Base-by-base conservation (phyloP, 352 stramenopile genomes). In the Pythium chondricola region DNA sequence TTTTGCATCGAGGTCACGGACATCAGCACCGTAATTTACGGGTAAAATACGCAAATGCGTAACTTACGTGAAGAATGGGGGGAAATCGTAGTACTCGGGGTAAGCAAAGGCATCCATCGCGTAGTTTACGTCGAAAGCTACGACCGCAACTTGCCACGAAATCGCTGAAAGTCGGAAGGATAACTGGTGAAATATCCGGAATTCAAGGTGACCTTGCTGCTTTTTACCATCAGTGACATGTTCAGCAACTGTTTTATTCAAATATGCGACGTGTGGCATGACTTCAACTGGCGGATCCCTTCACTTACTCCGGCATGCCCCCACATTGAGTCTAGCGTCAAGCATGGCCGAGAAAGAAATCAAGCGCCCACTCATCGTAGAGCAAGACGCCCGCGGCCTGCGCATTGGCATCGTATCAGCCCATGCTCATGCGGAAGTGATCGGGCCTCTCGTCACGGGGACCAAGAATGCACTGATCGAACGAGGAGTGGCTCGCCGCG, bases 41-140 rank as follows among this genome's bases (percentile, higher is more conserved):
- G 24, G 42, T 52, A 53, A 37, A 24, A 41, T 63, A 63, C 54
- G 22, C 11, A 2, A 33, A 41, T 4, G 6, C 13, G 7, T 18
- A n/a, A 71, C 64, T 54, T 52, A 85, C 72, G 82, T 93, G 64
- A 91, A 93, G 56, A 93, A 93, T 16, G 82, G 82, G 24, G 82
- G 82, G 47, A 93, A 93, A 58, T 90, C 69, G 68, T 89, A 90
- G 61, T 89, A 89, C 56, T 93, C 82, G 4, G 82, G 82, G 61
- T 89, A 93, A 44, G 70, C 67, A 61, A 90, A 93, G 48, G 84
- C 82, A 58, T 90, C 74, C 43, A 77, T 67, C 8, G 56, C 52
- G 17, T 18, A 16, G 35, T 40, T 33, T 8, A 33, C 13, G 7
- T 13, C 29, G 13, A 33, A 33, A 13, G 29, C 8, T 13, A 33